Evolutionary conservation across 2,329 filamentous ascomycete species (phyloP).

Genomic region (Laburnicola sp.): DNA sequence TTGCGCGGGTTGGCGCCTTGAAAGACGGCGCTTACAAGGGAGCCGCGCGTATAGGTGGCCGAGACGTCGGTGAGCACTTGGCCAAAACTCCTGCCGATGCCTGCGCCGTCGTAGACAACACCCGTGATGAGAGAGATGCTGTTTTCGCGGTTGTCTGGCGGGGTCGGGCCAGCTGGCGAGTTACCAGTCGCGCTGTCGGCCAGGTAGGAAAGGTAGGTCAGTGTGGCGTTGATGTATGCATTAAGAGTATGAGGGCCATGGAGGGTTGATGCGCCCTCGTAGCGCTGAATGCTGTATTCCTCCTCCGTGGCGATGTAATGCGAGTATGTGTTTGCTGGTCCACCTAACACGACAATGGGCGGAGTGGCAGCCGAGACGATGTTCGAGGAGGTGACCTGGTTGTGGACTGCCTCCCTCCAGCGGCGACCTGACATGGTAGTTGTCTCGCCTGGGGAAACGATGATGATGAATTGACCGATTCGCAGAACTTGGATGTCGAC

Average conservation of each 20-base stretch:
- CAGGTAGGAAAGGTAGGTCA: conserved; percentile 71
- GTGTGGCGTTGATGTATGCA: conserved; percentile 84
- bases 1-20: conserved; percentile 89
- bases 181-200: conserved; percentile 41
- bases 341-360: conserved; percentile 76
- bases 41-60: conserved; percentile 62
- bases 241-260: conserved; percentile 81
- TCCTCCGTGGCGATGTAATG: conserved; percentile 80
- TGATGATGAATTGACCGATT: conserved; percentile 80
- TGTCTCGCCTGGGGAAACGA: conserved; percentile 83
- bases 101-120: conserved; percentile 73
- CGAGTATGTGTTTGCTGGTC: conserved; percentile 87
- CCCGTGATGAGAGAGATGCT: conserved; percentile 79
- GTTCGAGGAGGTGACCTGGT: conserved; percentile 25
- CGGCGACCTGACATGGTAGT: conserved; percentile 90
- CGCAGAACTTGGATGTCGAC: conserved; percentile 86
- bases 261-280: conserved; percentile 92
- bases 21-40: conserved; percentile 68
- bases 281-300: conserved; percentile 82
- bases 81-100: conserved; percentile 70
- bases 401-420: conserved; percentile 64
- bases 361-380: conserved; percentile 21
- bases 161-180: conserved; percentile 60
- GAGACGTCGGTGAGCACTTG: conserved; percentile 61
- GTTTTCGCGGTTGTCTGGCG: conserved; percentile 76